Evolutionary conservation across 805 yeast genomes (phyloP).

Genomic region (Zygosaccharomyces siamensis): DNA sequence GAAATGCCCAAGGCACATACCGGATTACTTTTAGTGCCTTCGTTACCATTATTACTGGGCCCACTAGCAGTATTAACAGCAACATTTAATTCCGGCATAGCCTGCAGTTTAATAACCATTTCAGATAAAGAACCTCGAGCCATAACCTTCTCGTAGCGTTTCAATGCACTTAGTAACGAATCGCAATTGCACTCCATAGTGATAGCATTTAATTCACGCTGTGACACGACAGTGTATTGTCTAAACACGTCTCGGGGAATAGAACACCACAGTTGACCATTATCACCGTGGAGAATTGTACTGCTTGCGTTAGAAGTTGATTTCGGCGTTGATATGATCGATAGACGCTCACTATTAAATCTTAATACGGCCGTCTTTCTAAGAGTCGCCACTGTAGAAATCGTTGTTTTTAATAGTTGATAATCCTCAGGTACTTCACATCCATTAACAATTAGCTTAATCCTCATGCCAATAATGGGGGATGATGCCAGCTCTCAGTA

Average conservation of each 20-base stretch:
- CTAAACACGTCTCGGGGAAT: constrained; percentile 31
- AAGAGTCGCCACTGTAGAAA: constrained; percentile 30
- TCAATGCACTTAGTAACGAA: constrained; percentile 28
- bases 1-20: constrained; percentile 29
- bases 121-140: constrained; percentile 27
- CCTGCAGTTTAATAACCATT: constrained; percentile 28
- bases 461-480: constrained; percentile 25
- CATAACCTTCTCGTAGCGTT: constrained; percentile 30
- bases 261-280: constrained; percentile 34
- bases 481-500: background rate
- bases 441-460: constrained; percentile 28
- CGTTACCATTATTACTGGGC: background rate
- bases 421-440: constrained; percentile 32
- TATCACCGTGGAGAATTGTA: constrained; percentile 24
- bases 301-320: constrained; percentile 13
- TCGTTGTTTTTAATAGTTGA: constrained; percentile 30
- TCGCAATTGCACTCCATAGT: constrained; percentile 34
- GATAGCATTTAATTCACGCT: constrained; percentile 27
- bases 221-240: constrained; percentile 25
- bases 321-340: constrained; percentile 31
- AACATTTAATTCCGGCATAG: constrained; percentile 29
- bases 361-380: constrained; percentile 33
- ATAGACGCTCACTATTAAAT: constrained; percentile 30
- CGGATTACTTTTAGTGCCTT: constrained; percentile 17
- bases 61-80: constrained; percentile 4